Evolutionary conservation across 352 stramenopile genomes (phyloP).

Genomic region (Pythium scleroteichum): DNA sequence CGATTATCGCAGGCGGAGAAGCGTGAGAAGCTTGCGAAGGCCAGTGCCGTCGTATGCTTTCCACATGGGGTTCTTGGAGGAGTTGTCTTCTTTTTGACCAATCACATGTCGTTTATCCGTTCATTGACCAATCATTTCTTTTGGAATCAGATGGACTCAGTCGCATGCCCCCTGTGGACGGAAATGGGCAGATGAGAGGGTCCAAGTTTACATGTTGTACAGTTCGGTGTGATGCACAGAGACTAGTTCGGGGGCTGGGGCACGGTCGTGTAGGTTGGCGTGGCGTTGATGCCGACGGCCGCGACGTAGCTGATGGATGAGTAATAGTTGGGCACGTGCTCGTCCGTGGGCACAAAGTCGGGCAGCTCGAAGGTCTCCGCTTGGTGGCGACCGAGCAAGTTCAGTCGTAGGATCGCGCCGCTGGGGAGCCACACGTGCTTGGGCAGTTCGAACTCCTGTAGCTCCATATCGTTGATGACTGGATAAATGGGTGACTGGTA

Average conservation of each 20-base stretch:
- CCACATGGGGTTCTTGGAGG: no score
- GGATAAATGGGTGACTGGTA: constrained; percentile 63
- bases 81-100: no score
- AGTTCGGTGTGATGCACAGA: background rate
- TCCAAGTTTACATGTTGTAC: background rate
- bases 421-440: constrained; percentile 41
- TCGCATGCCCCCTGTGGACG: no score
- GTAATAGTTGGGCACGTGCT: constrained; percentile 34
- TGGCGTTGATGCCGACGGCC: constrained; percentile 5
- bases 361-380: constrained; percentile 32
- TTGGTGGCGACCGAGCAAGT: constrained; percentile 27
- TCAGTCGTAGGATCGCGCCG: constrained; percentile 29
- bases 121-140: no score
- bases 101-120: no score
- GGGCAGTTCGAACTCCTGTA: constrained; percentile 58
- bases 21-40: no score
- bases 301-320: constrained; percentile 12
- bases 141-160: no score
- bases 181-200: background rate
- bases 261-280: background rate
- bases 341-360: constrained; percentile 21
- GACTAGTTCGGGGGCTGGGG: background rate
- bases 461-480: constrained; percentile 66
- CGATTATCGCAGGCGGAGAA: no score
- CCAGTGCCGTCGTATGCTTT: no score